Evolutionary conservation across 2,329 filamentous ascomycete genomes (phyloP), one percentile per base, ranked within the genome.

Genomic region (Fusarium globosum): DNA sequence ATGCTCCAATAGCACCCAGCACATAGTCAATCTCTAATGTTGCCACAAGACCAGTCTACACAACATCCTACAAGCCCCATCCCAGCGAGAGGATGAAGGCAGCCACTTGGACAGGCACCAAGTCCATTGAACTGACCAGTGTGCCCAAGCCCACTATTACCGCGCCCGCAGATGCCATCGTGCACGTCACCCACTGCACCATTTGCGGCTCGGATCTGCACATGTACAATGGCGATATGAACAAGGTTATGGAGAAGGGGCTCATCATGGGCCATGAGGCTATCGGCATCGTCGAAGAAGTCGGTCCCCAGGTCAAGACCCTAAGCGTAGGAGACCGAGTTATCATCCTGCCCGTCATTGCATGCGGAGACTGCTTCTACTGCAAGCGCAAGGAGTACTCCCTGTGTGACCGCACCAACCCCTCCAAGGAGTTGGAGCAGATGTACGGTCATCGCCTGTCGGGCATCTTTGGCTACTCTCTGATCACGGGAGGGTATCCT

Each of bases 181-280:
- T 61, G 12, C 61, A 64, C 21, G 13, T 61, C 23, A 64, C 61
- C n/a, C 55, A 64, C 43, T 64, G 61, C 11, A 64, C 61, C 7
- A 64, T 64, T 7, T 64, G 61, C 28, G 61, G 61, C 2, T 64
- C 61, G 1, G 61, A 64, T 23, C 28, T 64, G 0, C 61, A 64
- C 13, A 64, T 64, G 55, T 64, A 64, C n/a, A 42, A 48, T 7
- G 61, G 61, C 10, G 55, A 64, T 16, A 11, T 64, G 3, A 64
- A 64, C 55, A 64, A 64, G 13, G 61, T 36, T 6, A 64, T 61
- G 55, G 61, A 64, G 13, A 60, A 61, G 15, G 61, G 61, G 3
- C 12, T 64, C 13, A 61, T 64, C 55, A 61, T 64, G 61, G 61
- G 61, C 5, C 61, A 64, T 1, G 61, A 64, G 8, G 61, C 55